Percentiles rank a stretch among this genome's conserved stretches.
Evolutionary conservation across 2,329 filamentous ascomycete species (phyloP).

Genomic region (Rutstroemia sp.): DNA sequence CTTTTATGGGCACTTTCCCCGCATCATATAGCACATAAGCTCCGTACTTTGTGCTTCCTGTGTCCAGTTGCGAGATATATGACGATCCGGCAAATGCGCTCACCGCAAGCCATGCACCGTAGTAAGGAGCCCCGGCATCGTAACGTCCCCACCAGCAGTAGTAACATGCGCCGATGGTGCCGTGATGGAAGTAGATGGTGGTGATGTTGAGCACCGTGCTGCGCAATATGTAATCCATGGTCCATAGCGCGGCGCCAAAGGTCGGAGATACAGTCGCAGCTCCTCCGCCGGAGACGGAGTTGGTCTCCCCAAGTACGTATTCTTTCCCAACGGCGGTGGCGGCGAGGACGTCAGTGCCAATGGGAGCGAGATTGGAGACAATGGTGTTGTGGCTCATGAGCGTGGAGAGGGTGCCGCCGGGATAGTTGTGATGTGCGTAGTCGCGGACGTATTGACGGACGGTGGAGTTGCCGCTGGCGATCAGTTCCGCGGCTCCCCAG

Average conservation of each 20-base stretch:
- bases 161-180: constrained; percentile 27
- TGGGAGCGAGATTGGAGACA: constrained; percentile 17
- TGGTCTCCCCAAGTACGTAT: constrained; percentile 27
- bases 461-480: constrained; percentile 18
- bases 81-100: constrained; percentile 20
- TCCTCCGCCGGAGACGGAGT: constrained; percentile 27
- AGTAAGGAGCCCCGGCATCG: constrained; percentile 24
- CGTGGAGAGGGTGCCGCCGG: constrained; percentile 31
- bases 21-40: constrained; percentile 21
- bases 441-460: constrained; percentile 21
- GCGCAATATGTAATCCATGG: constrained; percentile 22
- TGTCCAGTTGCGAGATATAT: constrained; percentile 20
- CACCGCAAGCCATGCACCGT: constrained; percentile 24
- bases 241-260: constrained; percentile 26
- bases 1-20: constrained; percentile 10
- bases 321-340: constrained; percentile 19
- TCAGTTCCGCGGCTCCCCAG: constrained; percentile 25
- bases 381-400: constrained; percentile 26
- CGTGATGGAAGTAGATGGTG: constrained; percentile 25
- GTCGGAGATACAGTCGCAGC: constrained; percentile 20
- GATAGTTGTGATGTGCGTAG: constrained; percentile 30
- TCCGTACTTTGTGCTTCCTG: constrained; percentile 16
- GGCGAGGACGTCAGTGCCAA: constrained; percentile 20
- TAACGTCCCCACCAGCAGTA: constrained; percentile 27
- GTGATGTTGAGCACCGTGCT: constrained; percentile 18